Evolutionary conservation across 2,329 filamentous ascomycete species (phyloP), one percentile per base, ranked within the genome.

Genomic region (Helotiales sp.): DNA sequence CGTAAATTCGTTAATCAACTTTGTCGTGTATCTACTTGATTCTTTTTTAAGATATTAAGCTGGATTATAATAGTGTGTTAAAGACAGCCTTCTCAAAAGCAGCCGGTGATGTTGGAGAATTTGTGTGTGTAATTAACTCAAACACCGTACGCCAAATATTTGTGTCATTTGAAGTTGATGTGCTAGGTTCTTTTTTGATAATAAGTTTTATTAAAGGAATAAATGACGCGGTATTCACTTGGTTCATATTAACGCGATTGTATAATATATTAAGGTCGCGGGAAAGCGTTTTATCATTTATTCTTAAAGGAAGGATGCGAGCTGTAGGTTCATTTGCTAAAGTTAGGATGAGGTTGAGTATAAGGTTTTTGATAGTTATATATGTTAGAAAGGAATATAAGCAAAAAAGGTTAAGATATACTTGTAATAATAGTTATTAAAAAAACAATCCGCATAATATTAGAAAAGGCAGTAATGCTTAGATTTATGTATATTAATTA

Each of bases 1-100:
- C 65, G 22, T 72, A 68, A 58, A 75, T 76, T 67, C 69, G 68
- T 63, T 73, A n/a, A n/a, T n/a, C n/a, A n/a, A n/a, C n/a, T n/a
- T n/a, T n/a, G n/a, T n/a, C n/a, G n/a, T n/a, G n/a, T n/a, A n/a
- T n/a, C n/a, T n/a, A n/a, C n/a, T n/a, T n/a, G n/a, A n/a, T n/a
- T n/a, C n/a, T n/a, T n/a, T n/a, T n/a, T n/a, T n/a, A n/a, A n/a
- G n/a, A n/a, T n/a, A n/a, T n/a, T n/a, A n/a, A 45, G 40, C 40
- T 45, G 15, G 40, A 45, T 45, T 13, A 13, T 6, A 45, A 13
- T 17, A 13, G 40, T 13, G 40, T 45, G 15, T 45, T 13, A 13
- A 17, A 17, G n/a, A 45, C 40, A 20, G 15, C 40, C 6, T 45
- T 45, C 40, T 45, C n/a, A 13, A 45, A 45, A 4, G 40, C 6